Evolutionary conservation across 768 basidiomycete species (phyloP).

Genomic region (Mycena chlorophos): DNA sequence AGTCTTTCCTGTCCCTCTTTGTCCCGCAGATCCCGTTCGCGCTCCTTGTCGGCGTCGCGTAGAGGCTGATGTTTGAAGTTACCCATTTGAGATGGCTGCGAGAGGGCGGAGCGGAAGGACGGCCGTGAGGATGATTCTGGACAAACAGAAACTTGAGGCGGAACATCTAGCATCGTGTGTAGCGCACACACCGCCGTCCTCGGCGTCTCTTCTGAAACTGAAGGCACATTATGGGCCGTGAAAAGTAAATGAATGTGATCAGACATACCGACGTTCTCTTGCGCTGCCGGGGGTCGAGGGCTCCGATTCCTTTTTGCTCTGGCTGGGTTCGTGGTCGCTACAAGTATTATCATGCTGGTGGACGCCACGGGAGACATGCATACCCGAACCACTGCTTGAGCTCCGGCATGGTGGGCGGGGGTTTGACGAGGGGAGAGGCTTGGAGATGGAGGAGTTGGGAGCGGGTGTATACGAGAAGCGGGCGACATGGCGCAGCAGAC

Average conservation of each 20-base stretch:
- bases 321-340: slow-evolving; percentile 62
- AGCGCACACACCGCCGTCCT: slow-evolving; percentile 61
- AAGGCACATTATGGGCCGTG: slow-evolving; percentile 20
- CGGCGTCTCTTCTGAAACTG: slow-evolving; percentile 76
- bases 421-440: slow-evolving; percentile 72
- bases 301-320: slow-evolving; percentile 71
- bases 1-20: slow-evolving; percentile 79
- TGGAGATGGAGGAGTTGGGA: slow-evolving; percentile 65
- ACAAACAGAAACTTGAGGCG: background rate
- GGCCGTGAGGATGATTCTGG: slow-evolving; percentile 59
- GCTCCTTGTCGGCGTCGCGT: too few species aligned
- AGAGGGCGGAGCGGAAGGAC: slow-evolving; percentile 67
- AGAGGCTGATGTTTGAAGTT: slow-evolving; percentile 89
- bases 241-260: slow-evolving; percentile 6
- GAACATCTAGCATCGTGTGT: slow-evolving; percentile 2
- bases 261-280: slow-evolving; percentile 67
- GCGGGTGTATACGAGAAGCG: slow-evolving; percentile 69
- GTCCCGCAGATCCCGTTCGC: slow-evolving; percentile 57
- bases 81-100: slow-evolving; percentile 90
- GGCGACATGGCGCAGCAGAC: slow-evolving; percentile 27
- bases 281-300: slow-evolving; percentile 49
- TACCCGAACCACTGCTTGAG: slow-evolving; percentile 91
- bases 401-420: slow-evolving; percentile 75
- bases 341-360: slow-evolving; percentile 31
- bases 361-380: slow-evolving; percentile 30